Conservation (phyloP, 352 stramenopile species). For the Globisporangium viniferum region DNA sequence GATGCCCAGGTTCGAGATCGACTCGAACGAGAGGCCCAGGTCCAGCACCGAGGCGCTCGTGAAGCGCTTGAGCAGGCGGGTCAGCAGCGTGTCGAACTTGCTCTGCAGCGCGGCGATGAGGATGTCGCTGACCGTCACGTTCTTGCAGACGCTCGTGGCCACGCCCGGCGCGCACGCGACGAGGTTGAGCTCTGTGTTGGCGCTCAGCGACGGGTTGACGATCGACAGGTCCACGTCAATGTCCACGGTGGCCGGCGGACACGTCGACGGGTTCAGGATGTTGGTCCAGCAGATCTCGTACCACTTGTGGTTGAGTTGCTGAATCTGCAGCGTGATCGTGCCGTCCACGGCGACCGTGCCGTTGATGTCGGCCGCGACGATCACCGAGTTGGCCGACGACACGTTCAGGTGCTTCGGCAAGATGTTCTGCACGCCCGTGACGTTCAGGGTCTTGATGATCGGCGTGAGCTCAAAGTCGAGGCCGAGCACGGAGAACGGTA, state of each 20-base stretch:
- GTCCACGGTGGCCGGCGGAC: slow-evolving; percentile 2
- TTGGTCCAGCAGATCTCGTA: slow-evolving; percentile 15
- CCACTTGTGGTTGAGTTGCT: slow-evolving; percentile 15
- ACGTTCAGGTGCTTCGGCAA: slow-evolving; percentile 28
- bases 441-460: slow-evolving; percentile 44
- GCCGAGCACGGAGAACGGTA: slow-evolving; percentile 41
- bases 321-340: slow-evolving; percentile 5
- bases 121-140: slow-evolving; percentile 13
- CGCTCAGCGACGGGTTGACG: slow-evolving; percentile 5
- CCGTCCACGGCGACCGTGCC: slow-evolving; percentile 7
- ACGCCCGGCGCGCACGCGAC: not conserved
- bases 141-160: slow-evolving; percentile 3
- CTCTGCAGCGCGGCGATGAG: slow-evolving; percentile 8
- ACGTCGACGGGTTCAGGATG: slow-evolving; percentile 3
- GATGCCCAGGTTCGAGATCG: slow-evolving; percentile 4
- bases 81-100: slow-evolving; percentile 5
- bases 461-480: slow-evolving; percentile 50
- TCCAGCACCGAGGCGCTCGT: slow-evolving; percentile 1
- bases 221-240: slow-evolving; percentile 7
- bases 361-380: slow-evolving; percentile 7
- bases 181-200: slow-evolving; percentile 5
- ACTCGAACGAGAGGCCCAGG: slow-evolving; percentile 13
- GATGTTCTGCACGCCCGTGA: slow-evolving; percentile 44
- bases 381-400: slow-evolving; percentile 1
- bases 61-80: slow-evolving; percentile 11